Evolutionary conservation across 495 filamentous ascomycete genomes (phyloP).

Genomic region (Daldinia grandis): DNA sequence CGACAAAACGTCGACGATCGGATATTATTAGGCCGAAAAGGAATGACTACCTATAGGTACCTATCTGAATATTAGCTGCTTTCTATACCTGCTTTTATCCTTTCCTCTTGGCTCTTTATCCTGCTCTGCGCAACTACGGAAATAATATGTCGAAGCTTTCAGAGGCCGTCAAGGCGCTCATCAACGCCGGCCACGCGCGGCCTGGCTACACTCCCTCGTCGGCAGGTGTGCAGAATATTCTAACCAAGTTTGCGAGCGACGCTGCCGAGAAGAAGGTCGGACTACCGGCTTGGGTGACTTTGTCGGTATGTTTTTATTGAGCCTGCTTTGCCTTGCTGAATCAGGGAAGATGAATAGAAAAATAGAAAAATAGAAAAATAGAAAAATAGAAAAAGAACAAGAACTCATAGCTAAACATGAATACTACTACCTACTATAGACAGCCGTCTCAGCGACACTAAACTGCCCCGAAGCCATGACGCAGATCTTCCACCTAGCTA

Average conservation of each 20-base stretch:
- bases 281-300: constrained; percentile 44
- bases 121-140: background rate
- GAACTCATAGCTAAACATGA: constrained; percentile 17
- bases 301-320: constrained; percentile 40
- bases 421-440: constrained; percentile 49
- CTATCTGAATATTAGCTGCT: background rate
- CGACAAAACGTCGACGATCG: constrained; percentile 11
- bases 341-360: background rate
- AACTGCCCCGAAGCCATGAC: constrained; percentile 74
- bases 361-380: background rate
- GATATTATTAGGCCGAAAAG: constrained; percentile 9
- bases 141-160: constrained; percentile 73
- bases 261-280: constrained; percentile 57
- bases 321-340: background rate
- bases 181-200: constrained; percentile 71
- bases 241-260: constrained; percentile 62
- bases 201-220: constrained; percentile 70
- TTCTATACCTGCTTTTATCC: background rate
- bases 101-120: background rate
- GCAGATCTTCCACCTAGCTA: constrained; percentile 43
- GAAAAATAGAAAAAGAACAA: background rate
- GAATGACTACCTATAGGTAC: too few relatives aligned
- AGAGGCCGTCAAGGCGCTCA: constrained; percentile 71
- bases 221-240: constrained; percentile 57
- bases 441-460: constrained; percentile 77